Percentiles rank a stretch among this genome's conserved stretches.
These are phyloP conservation scores for Leccinum incarnatum DNA, from an alignment of 768 basidiomycete species.

Conservation along the genomic window DNA sequence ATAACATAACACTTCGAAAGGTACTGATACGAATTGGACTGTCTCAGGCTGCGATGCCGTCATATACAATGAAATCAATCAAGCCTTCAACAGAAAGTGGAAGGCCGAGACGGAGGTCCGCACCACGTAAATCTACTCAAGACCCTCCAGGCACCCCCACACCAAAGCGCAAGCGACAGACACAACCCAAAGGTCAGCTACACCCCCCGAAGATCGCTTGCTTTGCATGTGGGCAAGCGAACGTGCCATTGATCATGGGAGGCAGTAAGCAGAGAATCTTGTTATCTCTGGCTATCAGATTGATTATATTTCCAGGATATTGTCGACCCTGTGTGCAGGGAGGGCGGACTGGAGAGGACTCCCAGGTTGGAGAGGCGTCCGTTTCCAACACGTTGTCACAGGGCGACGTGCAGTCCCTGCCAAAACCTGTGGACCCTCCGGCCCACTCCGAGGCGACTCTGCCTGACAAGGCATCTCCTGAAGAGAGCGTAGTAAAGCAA, in stretches of 20 bases:
- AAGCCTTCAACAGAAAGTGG: constrained; percentile 46
- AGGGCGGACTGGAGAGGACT: constrained; percentile 40
- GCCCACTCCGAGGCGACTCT: not conserved
- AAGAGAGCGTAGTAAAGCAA: not conserved
- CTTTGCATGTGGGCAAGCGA: constrained; percentile 57
- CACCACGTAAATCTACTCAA: constrained; percentile 32
- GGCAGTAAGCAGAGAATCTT: constrained; percentile 52
- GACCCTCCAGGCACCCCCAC: constrained; percentile 19
- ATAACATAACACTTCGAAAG: not conserved
- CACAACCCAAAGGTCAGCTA: constrained; percentile 32
- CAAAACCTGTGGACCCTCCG: not conserved
- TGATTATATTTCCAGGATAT: constrained; percentile 43
- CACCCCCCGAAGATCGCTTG: constrained; percentile 52
- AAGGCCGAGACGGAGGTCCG: constrained; percentile 36
- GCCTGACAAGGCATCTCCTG: constrained; percentile 1
- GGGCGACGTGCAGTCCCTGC: constrained; percentile 4
- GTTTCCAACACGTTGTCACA: constrained; percentile 1
- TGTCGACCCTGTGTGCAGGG: constrained; percentile 66
- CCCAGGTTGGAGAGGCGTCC: constrained; percentile 15
- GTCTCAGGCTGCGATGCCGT: constrained; percentile 42
- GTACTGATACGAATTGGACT: not conserved
- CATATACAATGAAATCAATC: constrained; percentile 55
- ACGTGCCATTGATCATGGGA: constrained; percentile 74
- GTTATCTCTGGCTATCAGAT: not conserved
- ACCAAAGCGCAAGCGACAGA: constrained; percentile 42